Conservation (phyloP, 1,284 basidiomycete genomes). For the Wolfiporia cocos region DNA sequence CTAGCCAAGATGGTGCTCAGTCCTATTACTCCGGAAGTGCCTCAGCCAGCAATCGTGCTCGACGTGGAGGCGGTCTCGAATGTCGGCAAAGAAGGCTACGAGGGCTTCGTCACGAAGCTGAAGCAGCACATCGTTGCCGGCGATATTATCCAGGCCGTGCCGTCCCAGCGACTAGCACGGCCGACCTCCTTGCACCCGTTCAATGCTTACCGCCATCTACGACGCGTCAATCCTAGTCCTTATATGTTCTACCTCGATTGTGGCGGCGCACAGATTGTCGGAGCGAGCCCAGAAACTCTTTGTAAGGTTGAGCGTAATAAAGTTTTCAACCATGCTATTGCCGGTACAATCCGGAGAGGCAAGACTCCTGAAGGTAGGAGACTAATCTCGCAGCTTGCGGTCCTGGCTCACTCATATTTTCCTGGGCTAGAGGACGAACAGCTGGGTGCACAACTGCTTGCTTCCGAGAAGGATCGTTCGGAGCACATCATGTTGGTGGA, state of each 20-base stretch:
- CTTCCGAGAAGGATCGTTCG: conserved; percentile 92
- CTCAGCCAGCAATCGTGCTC: conserved; percentile 63
- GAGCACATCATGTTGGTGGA: conserved; percentile 99
- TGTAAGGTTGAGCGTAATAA: conserved; percentile 93
- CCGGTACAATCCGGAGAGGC: conserved; percentile 90
- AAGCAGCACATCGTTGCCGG: conserved; percentile 95
- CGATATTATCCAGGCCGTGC: conserved; percentile 99
- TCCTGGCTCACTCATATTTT: not conserved
- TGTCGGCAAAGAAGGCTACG: conserved; percentile 92
- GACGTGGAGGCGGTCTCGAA: conserved; percentile 80
- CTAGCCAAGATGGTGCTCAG: conserved; percentile 65
- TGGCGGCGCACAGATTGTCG: conserved; percentile 89
- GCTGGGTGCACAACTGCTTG: conserved; percentile 69
- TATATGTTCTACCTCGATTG: conserved; percentile 99
- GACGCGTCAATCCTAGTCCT: conserved; percentile 94
- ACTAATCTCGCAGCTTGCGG: not conserved
- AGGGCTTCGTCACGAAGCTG: conserved; percentile 85
- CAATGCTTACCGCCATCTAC: conserved; percentile 91
- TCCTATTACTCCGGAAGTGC: conserved; percentile 57
- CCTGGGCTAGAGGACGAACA: conserved; percentile 72
- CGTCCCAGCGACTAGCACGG: conserved; percentile 85
- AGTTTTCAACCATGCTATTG: conserved; percentile 98
- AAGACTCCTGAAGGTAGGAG: conserved; percentile 74
- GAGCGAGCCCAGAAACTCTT: conserved; percentile 95
- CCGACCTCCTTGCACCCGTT: conserved; percentile 92